phyloP scores from a whole-genome alignment of 2,329 filamentous ascomycete species.

The Aschersonia sp. region DNA sequence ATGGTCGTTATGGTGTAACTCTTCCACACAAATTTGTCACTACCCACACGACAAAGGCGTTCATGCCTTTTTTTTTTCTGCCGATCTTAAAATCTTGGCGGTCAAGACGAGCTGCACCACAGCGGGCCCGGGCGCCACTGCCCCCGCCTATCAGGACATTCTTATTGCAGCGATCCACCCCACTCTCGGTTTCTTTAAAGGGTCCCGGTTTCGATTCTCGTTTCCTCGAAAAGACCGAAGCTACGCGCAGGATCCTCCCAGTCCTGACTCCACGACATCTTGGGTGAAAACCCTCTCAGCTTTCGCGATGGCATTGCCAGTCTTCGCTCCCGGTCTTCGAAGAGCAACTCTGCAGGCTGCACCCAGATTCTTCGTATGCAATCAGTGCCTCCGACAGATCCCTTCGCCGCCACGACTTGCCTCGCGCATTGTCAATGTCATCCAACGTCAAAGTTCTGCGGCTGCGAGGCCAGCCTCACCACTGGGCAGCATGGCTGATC shows the following conservation, averaged over 20 bases:
- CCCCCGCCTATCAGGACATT: constrained; percentile 16
- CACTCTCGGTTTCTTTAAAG: neutral
- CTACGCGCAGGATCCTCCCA: too few relatives aligned
- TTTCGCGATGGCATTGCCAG: constrained; percentile 19
- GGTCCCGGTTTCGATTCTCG: neutral
- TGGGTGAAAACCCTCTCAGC: too few relatives aligned
- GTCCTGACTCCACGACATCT: too few relatives aligned
- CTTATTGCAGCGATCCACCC: constrained; percentile 6
- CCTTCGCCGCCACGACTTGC: constrained; percentile 14
- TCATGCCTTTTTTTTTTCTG: constrained; percentile 12
- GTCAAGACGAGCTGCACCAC: constrained; percentile 10
- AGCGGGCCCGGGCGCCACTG: constrained; percentile 3
- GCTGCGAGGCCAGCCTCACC: constrained; percentile 17
- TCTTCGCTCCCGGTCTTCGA: constrained; percentile 26
- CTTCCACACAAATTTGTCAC: neutral
- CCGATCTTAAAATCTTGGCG: constrained; percentile 15
- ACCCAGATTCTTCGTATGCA: constrained; percentile 27
- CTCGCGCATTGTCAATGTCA: constrained; percentile 23
- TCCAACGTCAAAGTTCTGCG: constrained; percentile 24
- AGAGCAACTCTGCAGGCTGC: constrained; percentile 24
- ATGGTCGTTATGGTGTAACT: constrained; percentile 18
- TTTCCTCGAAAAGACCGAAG: too few relatives aligned
- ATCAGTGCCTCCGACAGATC: constrained; percentile 29
- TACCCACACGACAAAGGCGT: too few relatives aligned
- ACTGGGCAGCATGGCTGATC: constrained; percentile 11